phyloP scores from a whole-genome alignment of 805 yeast species.

The Torulaspora maleeae region DNA sequence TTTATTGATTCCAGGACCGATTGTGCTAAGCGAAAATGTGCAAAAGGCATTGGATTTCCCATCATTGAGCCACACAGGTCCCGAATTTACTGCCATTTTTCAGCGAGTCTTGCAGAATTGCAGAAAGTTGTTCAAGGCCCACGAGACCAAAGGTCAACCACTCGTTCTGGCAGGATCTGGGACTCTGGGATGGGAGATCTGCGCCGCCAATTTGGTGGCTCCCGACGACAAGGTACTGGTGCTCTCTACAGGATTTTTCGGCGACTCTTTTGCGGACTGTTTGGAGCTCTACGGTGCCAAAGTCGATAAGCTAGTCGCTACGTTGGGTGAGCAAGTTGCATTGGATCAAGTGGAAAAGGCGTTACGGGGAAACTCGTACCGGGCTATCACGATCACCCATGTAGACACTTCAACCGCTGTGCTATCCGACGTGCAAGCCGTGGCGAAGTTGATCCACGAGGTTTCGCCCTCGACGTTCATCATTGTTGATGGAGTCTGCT shows the following conservation, averaged over 20 bases:
- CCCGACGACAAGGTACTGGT: slow-evolving; percentile 71
- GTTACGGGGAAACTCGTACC: slow-evolving; percentile 50
- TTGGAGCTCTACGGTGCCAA: slow-evolving; percentile 67
- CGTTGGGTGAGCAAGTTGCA: slow-evolving; percentile 67
- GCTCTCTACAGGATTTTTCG: slow-evolving; percentile 85
- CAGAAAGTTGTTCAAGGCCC: slow-evolving; percentile 69
- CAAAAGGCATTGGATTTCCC: slow-evolving; percentile 76
- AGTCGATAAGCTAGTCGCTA: slow-evolving; percentile 68
- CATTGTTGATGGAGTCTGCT: slow-evolving; percentile 92
- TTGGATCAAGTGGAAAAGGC: slow-evolving; percentile 50
- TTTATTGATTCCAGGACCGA: slow-evolving; percentile 79
- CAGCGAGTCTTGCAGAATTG: slow-evolving; percentile 61
- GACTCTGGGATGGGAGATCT: slow-evolving; percentile 91
- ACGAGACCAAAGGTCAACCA: slow-evolving; percentile 58
- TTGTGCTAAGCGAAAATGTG: slow-evolving; percentile 76
- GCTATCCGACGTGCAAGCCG: slow-evolving; percentile 59
- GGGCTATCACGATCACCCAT: slow-evolving; percentile 80
- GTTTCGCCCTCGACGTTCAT: slow-evolving; percentile 76
- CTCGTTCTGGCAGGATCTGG: slow-evolving; percentile 86
- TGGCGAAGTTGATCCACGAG: slow-evolving; percentile 56
- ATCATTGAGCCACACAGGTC: slow-evolving; percentile 85
- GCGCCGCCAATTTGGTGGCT: slow-evolving; percentile 66
- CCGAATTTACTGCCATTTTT: slow-evolving; percentile 73
- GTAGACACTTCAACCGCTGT: slow-evolving; percentile 98
- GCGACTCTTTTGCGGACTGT: slow-evolving; percentile 76